phyloP scores from a whole-genome alignment of 2,329 filamentous ascomycete species.

The Exophiala phaeomuriformis region DNA sequence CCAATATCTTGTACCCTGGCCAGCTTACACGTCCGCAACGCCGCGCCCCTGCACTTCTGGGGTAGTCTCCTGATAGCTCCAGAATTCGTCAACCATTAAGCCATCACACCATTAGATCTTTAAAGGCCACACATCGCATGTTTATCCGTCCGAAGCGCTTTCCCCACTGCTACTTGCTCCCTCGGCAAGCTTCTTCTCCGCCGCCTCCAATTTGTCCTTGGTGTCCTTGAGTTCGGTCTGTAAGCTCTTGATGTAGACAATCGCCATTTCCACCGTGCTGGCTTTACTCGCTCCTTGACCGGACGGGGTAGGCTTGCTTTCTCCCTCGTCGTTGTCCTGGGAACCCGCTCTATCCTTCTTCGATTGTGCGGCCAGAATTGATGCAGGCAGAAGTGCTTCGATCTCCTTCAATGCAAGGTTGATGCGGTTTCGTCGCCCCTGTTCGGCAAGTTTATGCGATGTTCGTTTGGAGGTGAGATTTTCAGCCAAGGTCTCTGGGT shows the following conservation, averaged over 20 bases:
- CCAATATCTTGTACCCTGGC: too few species aligned
- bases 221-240: constrained; percentile 64
- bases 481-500: constrained; percentile 82
- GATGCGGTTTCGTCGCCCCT: constrained; percentile 89
- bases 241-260: constrained; percentile 84
- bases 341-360: constrained; percentile 27
- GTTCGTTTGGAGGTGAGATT: constrained; percentile 94
- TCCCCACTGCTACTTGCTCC: constrained; percentile 20
- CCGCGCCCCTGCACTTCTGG: neutral
- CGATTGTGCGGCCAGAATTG: constrained; percentile 38
- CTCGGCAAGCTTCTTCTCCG: constrained; percentile 53
- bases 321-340: constrained; percentile 35
- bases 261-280: constrained; percentile 93
- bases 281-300: constrained; percentile 77
- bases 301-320: constrained; percentile 33
- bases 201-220: constrained; percentile 55
- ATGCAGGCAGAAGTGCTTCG: constrained; percentile 68
- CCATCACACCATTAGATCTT: constrained; percentile 7
- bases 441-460: constrained; percentile 95
- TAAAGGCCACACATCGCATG: neutral
- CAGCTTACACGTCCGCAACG: neutral
- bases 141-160: constrained; percentile 8
- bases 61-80: constrained; percentile 7
- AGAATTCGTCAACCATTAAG: constrained; percentile 12
- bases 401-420: constrained; percentile 91